Evolutionary conservation across 2,329 filamentous ascomycete genomes (phyloP), one percentile per base, ranked within the genome.

Genomic region (Curvularia eragrostidis): DNA sequence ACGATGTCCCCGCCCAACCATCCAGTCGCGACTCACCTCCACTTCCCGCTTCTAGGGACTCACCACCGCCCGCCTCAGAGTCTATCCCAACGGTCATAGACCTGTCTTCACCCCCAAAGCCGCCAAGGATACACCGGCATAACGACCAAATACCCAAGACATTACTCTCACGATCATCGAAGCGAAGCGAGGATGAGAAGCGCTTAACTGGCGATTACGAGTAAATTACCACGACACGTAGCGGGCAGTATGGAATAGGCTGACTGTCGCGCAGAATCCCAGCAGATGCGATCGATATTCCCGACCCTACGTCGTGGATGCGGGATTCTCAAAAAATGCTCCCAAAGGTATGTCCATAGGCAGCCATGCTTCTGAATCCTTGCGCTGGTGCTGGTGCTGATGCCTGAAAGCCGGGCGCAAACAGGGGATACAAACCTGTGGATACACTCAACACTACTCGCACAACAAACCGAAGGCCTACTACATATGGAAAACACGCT

Each of bases 211-310:
- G 62, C 6, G 66, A 64, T 38, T 65, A 58, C 43, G 48, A 50
- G 66, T 69, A 63, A 49, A 42, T 48, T 18, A 23, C 34, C 34
- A 42, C 23, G 1, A 42, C 39, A 23, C 36, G 15, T 12, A 51
- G 8, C n/a, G 30, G 18, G 13, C 7, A 23, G 3, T 7, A 46
- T 26, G 36, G 28, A 23, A 23, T 15, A 44, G 23, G 52, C 60
- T 70, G 56, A 70, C 47, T 10, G 12, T 28, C 30, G 23, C 34
- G 15, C 41, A 68, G 65, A 18, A 51, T 41, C 24, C 67, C 65
- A 5, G 59, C 63, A 10, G 67, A 71, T 51, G 65, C 65, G 5
- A 61, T 62, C 10, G 39, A n/a, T 12, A 42, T 58, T 21, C 66
- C 68, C 12, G 30, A 61, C 23, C 63, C 63, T n/a, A 55, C 38